Evolutionary conservation across 2,329 filamentous ascomycete genomes (phyloP).

Genomic region (Cucurbitaria berberidis): DNA sequence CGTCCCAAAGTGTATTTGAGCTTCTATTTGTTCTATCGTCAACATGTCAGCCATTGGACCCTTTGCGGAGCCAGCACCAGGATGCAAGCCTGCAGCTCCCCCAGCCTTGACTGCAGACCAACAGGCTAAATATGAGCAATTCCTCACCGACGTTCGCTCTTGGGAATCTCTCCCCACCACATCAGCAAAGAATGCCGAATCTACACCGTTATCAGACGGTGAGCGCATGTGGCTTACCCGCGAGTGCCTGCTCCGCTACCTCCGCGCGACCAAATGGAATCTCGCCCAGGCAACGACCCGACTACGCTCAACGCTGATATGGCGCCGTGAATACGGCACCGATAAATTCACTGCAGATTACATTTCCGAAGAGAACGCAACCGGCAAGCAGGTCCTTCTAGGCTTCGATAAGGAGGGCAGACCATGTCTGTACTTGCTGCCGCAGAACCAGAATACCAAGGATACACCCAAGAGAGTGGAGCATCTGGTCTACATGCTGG

Average conservation of each 20-base stretch:
- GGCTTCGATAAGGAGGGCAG: conserved; percentile 85
- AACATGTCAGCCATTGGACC: conserved; percentile 41
- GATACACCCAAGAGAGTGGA: conserved; percentile 85
- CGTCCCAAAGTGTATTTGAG: not conserved
- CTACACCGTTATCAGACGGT: conserved; percentile 72
- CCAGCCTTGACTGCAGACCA: conserved; percentile 76
- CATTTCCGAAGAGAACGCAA: conserved; percentile 93
- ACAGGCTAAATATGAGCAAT: conserved; percentile 77
- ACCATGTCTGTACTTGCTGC: conserved; percentile 91
- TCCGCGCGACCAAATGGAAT: conserved; percentile 89
- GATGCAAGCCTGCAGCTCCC: conserved; percentile 63
- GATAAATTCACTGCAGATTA: conserved; percentile 78
- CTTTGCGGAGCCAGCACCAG: conserved; percentile 49
- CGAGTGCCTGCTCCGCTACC: conserved; percentile 90
- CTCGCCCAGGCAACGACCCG: conserved; percentile 76
- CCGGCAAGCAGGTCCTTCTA: conserved; percentile 89
- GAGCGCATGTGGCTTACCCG: conserved; percentile 91
- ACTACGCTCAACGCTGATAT: conserved; percentile 79
- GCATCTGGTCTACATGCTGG: conserved; percentile 95
- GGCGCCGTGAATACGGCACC: conserved; percentile 90
- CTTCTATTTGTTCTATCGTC: not conserved
- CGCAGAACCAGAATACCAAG: conserved; percentile 91
- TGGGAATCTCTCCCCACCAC: conserved; percentile 75
- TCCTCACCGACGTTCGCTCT: conserved; percentile 72
- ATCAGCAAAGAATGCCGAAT: conserved; percentile 62